A percentile compares a stretch with the other conserved stretches of the same genome.
phyloP scores from a whole-genome alignment of 148 eudicot genomes.

The Rhododendron kiyosumense region DNA sequence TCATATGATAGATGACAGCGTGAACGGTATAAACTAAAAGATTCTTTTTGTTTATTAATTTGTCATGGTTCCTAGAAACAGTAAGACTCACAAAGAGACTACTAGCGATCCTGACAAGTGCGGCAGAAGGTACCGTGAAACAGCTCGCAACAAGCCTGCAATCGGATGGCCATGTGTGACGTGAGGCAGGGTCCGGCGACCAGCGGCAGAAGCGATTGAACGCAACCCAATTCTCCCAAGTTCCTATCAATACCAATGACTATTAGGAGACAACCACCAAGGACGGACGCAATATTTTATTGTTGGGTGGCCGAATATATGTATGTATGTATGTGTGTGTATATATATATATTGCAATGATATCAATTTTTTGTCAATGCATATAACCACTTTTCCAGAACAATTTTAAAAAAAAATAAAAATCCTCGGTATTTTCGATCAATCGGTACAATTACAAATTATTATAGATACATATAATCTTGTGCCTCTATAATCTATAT shows the following conservation, averaged over 20 bases:
- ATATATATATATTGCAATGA: neutral
- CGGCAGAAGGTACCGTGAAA: slow-evolving; percentile 92
- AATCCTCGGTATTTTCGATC: too few species aligned
- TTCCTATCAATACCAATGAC: slow-evolving; percentile 34
- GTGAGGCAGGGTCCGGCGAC: slow-evolving; percentile 40
- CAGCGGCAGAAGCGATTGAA: slow-evolving; percentile 70
- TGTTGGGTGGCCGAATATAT: neutral
- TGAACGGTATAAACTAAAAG: neutral
- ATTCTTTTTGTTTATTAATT: neutral
- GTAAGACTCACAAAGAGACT: slow-evolving; percentile 69
- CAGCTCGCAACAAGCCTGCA: slow-evolving; percentile 76
- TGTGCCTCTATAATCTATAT: too few species aligned
- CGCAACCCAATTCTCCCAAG: slow-evolving; percentile 62
- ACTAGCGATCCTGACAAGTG: slow-evolving; percentile 96
- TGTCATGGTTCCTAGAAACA: slow-evolving; percentile 36
- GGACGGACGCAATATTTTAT: neutral
- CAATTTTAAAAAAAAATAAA: neutral
- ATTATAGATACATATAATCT: too few species aligned
- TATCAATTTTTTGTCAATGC: too few species aligned
- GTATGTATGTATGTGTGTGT: too few species aligned
- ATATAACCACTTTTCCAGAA: too few species aligned
- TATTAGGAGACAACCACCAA: neutral
- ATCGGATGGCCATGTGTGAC: slow-evolving; percentile 42
- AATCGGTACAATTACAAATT: too few species aligned
- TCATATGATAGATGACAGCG: neutral